Percentiles rank a stretch among this genome's conserved stretches.
These are phyloP conservation scores for Coffea eugenioides DNA, from an alignment of 257 asterid genomes.

Conservation along the genomic window DNA sequence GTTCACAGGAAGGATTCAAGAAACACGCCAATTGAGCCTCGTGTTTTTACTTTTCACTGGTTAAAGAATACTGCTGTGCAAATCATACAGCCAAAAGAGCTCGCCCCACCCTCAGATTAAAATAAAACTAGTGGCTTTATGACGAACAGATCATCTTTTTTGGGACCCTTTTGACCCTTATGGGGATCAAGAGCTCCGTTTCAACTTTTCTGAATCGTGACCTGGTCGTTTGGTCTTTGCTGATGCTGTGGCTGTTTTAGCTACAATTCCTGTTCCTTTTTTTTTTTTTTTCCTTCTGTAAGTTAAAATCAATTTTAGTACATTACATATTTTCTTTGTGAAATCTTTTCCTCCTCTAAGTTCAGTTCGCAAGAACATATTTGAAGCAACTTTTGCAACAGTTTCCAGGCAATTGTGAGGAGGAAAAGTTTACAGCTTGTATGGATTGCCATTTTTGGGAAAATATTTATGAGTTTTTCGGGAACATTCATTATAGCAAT, in stretches of 20 bases:
- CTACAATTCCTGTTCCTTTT: too few species aligned
- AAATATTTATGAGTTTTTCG: too few species aligned
- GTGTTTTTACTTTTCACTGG: background rate
- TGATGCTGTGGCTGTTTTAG: background rate
- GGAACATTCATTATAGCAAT: too few species aligned
- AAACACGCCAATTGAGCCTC: conserved; percentile 22
- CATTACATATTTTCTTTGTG: too few species aligned
- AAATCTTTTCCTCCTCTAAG: too few species aligned
- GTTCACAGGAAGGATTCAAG: conserved; percentile 27
- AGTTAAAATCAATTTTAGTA: too few species aligned
- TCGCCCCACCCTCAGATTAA: background rate
- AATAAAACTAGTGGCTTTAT: background rate
- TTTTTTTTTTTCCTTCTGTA: too few species aligned
- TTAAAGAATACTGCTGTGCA: background rate
- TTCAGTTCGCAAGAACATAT: too few species aligned
- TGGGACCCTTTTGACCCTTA: background rate
- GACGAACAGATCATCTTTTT: background rate
- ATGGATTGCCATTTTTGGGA: too few species aligned
- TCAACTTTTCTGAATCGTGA: background rate
- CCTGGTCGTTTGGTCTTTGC: background rate
- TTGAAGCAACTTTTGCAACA: too few species aligned
- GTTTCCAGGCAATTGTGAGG: too few species aligned
- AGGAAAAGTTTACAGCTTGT: too few species aligned
- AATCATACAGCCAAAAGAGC: background rate
- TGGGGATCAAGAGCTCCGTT: background rate